These are phyloP conservation scores for Pyrenopolyporus hunteri DNA, from an alignment of 495 filamentous ascomycete genomes.

Conservation along the genomic window DNA sequence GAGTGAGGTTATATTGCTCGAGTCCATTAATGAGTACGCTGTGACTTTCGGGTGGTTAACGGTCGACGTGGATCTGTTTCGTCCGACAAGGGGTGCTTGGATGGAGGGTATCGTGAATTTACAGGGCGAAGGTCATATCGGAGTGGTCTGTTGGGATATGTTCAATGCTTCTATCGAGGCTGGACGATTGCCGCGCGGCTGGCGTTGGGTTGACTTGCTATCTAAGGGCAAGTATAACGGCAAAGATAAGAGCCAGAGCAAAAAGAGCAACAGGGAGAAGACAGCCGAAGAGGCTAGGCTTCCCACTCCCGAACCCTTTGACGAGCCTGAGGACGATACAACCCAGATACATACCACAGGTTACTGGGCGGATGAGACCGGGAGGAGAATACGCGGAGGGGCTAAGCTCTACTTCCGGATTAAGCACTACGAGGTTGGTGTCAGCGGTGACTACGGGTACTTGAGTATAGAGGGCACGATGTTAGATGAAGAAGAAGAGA, in stretches of 20 bases:
- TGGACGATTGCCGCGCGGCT: slow-evolving; percentile 50
- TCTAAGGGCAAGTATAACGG: slow-evolving; percentile 33
- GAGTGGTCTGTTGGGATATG: slow-evolving; percentile 55
- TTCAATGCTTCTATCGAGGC: slow-evolving; percentile 60
- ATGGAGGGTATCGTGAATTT: slow-evolving; percentile 57
- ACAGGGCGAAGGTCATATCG: slow-evolving; percentile 56
- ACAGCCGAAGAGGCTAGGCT: slow-evolving; percentile 30
- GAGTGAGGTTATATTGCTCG: slow-evolving; percentile 42
- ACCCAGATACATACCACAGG: slow-evolving; percentile 56
- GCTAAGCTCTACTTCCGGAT: slow-evolving; percentile 55
- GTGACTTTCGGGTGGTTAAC: slow-evolving; percentile 56
- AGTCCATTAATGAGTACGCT: slow-evolving; percentile 53
- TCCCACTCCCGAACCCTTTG: slow-evolving; percentile 25
- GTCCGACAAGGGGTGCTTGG: slow-evolving; percentile 53
- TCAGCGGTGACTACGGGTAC: slow-evolving; percentile 57
- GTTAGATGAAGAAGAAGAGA: slow-evolving; percentile 51
- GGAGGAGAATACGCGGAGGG: slow-evolving; percentile 44
- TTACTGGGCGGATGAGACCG: slow-evolving; percentile 52
- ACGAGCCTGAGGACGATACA: slow-evolving; percentile 26
- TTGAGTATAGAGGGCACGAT: slow-evolving; percentile 57
- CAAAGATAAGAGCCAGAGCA: slow-evolving; percentile 26
- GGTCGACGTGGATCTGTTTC: slow-evolving; percentile 52
- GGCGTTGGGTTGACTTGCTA: slow-evolving; percentile 53
- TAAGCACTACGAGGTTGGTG: slow-evolving; percentile 56
- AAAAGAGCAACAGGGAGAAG: slow-evolving; percentile 18